Evolutionary conservation across 768 basidiomycete genomes (phyloP).

Genomic region (Termitomyces sp.): DNA sequence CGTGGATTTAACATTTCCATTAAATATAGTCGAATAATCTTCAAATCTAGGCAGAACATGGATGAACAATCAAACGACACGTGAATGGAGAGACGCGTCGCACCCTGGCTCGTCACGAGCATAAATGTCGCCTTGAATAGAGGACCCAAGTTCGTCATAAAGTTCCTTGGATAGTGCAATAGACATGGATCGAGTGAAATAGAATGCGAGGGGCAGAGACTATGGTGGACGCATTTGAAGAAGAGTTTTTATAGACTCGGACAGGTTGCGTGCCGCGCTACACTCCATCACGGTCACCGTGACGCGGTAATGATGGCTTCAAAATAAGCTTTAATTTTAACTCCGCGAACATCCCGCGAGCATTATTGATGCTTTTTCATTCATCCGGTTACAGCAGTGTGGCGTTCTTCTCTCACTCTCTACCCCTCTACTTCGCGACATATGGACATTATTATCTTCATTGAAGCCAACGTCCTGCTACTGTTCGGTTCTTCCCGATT

Average conservation of each 20-base stretch:
- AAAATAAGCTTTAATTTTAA: background rate
- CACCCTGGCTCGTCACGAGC: conserved; percentile 40
- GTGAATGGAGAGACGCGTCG: conserved; percentile 7
- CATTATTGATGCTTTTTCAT: background rate
- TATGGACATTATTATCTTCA: background rate
- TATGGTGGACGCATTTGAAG: conserved; percentile 1
- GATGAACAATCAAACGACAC: background rate
- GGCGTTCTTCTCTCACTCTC: background rate
- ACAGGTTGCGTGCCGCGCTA: no score
- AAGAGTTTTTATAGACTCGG: background rate
- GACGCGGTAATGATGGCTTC: background rate
- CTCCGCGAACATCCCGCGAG: conserved; percentile 1
- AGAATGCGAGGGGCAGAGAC: background rate
- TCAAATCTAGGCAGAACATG: conserved; percentile 31
- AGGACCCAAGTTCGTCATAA: conserved; percentile 41
- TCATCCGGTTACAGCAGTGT: background rate
- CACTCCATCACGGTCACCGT: no score
- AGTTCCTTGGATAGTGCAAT: conserved; percentile 29
- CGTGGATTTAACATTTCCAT: conserved; percentile 63
- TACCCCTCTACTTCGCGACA: background rate
- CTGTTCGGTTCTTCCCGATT: background rate
- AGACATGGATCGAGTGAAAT: conserved; percentile 1
- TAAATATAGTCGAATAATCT: conserved; percentile 61
- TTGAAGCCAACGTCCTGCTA: background rate
- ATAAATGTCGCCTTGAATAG: conserved; percentile 46